Evolutionary conservation across 805 yeast genomes (phyloP).

Genomic region (Schizosaccharomyces pombe): DNA sequence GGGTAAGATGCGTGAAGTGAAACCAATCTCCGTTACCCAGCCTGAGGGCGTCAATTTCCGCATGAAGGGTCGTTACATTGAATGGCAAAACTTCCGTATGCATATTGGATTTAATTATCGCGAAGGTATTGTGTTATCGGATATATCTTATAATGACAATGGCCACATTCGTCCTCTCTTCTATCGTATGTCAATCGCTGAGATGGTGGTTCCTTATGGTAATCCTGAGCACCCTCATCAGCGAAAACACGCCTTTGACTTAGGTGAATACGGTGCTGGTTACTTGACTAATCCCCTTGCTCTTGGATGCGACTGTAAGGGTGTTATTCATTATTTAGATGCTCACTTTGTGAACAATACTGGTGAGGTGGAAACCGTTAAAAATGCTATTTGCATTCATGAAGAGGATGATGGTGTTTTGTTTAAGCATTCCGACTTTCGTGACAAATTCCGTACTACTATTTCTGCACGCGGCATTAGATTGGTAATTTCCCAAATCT

Average conservation of each 20-base stretch:
- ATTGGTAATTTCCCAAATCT: conserved; percentile 53
- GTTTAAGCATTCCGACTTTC: conserved; percentile 63
- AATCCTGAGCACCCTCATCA: conserved; percentile 60
- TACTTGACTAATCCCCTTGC: conserved; percentile 59
- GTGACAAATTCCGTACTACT: conserved; percentile 39
- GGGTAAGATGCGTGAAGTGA: conserved; percentile 31
- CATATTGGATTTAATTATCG: conserved; percentile 70
- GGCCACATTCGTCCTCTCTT: conserved; percentile 34
- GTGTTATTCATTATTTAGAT: conserved; percentile 61
- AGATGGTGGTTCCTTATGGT: conserved; percentile 74
- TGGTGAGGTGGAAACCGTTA: conserved; percentile 48
- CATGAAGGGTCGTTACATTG: conserved; percentile 43
- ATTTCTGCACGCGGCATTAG: conserved; percentile 54
- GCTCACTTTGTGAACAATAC: conserved; percentile 46
- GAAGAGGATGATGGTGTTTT: conserved; percentile 68
- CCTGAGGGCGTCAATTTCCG: conserved; percentile 66
- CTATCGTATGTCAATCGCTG: conserved; percentile 55
- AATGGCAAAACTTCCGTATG: conserved; percentile 56
- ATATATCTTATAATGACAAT: conserved; percentile 22
- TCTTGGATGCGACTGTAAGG: conserved; percentile 68
- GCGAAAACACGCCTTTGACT: conserved; percentile 66
- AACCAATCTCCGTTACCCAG: conserved; percentile 49
- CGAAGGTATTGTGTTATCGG: conserved; percentile 62
- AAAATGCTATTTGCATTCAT: conserved; percentile 62
- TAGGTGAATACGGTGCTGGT: conserved; percentile 78